Percentiles rank a stretch among this genome's conserved stretches.
Conservation (phyloP, 2,329 filamentous ascomycete species). For the Trichoderma pleuroti region DNA sequence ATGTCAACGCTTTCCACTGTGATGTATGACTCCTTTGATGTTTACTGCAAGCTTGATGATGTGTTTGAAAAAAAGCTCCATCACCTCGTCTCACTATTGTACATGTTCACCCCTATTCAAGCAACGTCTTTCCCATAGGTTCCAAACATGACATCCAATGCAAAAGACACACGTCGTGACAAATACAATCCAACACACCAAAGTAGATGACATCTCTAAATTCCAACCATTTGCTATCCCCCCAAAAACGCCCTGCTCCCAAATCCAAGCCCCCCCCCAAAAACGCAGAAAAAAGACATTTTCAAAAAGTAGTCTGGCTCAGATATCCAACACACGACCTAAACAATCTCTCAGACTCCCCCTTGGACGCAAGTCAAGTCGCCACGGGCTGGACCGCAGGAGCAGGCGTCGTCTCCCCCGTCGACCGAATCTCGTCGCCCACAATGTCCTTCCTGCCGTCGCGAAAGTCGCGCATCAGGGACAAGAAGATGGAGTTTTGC, state of each 20-base stretch:
- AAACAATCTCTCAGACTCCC: background rate
- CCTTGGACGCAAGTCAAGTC: slow-evolving; percentile 18
- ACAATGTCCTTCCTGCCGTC: slow-evolving; percentile 45
- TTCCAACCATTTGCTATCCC: background rate
- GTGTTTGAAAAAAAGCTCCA: background rate
- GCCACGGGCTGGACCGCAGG: slow-evolving; percentile 8
- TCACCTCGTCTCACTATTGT: background rate
- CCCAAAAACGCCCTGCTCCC: background rate
- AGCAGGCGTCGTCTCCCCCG: slow-evolving; percentile 16
- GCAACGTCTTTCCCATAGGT: background rate
- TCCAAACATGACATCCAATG: background rate
- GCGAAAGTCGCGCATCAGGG: slow-evolving; percentile 44
- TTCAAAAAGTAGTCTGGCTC: slow-evolving; percentile 1
- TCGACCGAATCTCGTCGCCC: slow-evolving; percentile 39
- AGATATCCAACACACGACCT: background rate
- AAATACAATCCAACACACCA: background rate
- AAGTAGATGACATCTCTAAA: background rate
- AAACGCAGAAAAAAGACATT: background rate
- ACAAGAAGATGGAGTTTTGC: slow-evolving; percentile 45
- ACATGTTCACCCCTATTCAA: background rate
- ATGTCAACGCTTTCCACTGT: background rate
- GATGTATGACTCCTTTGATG: background rate
- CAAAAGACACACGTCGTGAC: background rate
- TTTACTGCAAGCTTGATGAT: background rate
- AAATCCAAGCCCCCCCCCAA: background rate